These are phyloP conservation scores for Teunomyces tritomae DNA, from an alignment of 805 yeast genomes.

Conservation along the genomic window DNA sequence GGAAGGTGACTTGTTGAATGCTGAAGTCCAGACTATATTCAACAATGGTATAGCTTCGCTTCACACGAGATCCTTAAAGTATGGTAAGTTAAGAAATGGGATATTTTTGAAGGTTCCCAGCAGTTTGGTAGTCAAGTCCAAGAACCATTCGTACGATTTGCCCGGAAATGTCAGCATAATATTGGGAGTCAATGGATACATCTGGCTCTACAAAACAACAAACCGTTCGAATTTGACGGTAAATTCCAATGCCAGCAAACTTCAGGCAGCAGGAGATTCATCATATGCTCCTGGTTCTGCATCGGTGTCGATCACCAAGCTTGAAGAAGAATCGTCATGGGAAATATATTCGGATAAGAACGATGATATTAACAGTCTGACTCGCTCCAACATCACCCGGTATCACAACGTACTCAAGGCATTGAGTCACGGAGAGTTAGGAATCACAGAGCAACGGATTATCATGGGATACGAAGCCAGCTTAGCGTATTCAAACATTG, in stretches of 20 bases:
- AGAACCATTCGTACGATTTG: conserved; percentile 81
- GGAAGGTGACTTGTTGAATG: conserved; percentile 93
- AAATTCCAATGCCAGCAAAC: conserved; percentile 26
- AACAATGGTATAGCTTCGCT: conserved; percentile 90
- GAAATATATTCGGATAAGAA: conserved; percentile 91
- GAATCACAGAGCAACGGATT: conserved; percentile 79
- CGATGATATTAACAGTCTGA: conserved; percentile 60
- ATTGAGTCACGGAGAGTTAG: conserved; percentile 78
- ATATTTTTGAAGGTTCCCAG: conserved; percentile 77
- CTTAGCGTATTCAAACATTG: conserved; percentile 63
- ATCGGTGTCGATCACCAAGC: conserved; percentile 70
- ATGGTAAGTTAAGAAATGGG: conserved; percentile 94
- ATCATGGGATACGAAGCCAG: conserved; percentile 86
- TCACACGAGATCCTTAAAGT: conserved; percentile 92
- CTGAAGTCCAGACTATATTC: conserved; percentile 89
- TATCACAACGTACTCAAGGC: conserved; percentile 84
- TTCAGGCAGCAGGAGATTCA: conserved; percentile 36
- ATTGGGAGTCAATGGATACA: conserved; percentile 90
- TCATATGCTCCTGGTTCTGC: conserved; percentile 55
- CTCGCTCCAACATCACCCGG: conserved; percentile 74
- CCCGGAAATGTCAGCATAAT: conserved; percentile 93
- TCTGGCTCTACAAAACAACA: conserved; percentile 82
- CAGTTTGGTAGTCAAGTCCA: conserved; percentile 76
- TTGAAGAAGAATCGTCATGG: conserved; percentile 92
- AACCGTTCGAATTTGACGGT: conserved; percentile 17